A percentile compares a stretch with the other conserved stretches of the same genome.
Evolutionary conservation across 2,329 filamentous ascomycete genomes (phyloP).

Genomic region (Podosphaera xanthii): DNA sequence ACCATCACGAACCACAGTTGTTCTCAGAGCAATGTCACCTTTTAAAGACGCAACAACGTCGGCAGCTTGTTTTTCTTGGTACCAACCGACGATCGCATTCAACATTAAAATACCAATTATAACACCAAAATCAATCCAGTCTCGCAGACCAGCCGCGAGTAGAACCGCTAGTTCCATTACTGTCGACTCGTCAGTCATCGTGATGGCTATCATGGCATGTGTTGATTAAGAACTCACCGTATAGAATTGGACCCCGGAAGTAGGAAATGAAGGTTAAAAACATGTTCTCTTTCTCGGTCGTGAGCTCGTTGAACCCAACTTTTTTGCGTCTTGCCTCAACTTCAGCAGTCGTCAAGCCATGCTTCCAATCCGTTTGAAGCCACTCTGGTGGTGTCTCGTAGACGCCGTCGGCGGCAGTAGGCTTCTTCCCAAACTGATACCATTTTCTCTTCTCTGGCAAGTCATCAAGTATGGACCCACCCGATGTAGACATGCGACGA

Average conservation of each 20-base stretch:
- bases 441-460: slow-evolving; percentile 23
- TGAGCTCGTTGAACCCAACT: slow-evolving; percentile 48
- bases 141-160: slow-evolving; percentile 48
- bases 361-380: slow-evolving; percentile 42
- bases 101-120: slow-evolving; percentile 54
- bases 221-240: slow-evolving; percentile 30
- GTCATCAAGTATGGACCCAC: slow-evolving; percentile 17
- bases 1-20: slow-evolving; percentile 43
- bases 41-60: slow-evolving; percentile 54
- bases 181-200: slow-evolving; percentile 12
- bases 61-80: slow-evolving; percentile 61
- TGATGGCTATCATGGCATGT: background rate
- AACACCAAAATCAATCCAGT: slow-evolving; percentile 60
- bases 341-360: slow-evolving; percentile 34
- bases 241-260: slow-evolving; percentile 56
- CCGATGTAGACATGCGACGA: slow-evolving; percentile 23
- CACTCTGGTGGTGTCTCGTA: slow-evolving; percentile 35
- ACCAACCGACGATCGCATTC: slow-evolving; percentile 58
- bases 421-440: slow-evolving; percentile 32
- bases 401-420: slow-evolving; percentile 14
- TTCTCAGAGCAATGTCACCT: slow-evolving; percentile 59
- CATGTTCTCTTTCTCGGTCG: slow-evolving; percentile 53
- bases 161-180: slow-evolving; percentile 60
- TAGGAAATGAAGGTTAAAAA: slow-evolving; percentile 52
- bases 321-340: slow-evolving; percentile 42